Evolutionary conservation across 1,284 basidiomycete species (phyloP), one percentile per base, ranked within the genome.

Genomic region (Pyrrhoderma noxium): DNA sequence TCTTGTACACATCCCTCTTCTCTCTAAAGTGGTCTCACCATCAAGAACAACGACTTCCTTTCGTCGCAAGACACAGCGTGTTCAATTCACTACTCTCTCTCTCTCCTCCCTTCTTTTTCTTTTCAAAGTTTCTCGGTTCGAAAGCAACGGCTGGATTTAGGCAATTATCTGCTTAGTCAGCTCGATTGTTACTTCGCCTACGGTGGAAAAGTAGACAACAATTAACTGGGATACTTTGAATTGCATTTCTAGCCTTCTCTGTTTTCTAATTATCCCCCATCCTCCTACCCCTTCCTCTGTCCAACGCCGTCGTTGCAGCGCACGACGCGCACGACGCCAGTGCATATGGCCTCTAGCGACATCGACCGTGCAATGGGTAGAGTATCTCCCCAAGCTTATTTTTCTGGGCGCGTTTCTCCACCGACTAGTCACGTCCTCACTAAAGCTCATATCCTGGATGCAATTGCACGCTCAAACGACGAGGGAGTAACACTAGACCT

Each of bases 401-500:
- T 51, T 52, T 42, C 48, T 52, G 50, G 53, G 56, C 57, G 62
- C 38, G 55, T 57, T 42, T 54, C 56, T 36, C 52, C 58, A 55
- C 76, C 79, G 75, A 73, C 75, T 60, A 71, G 75, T 72, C 64
- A 54, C 64, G 50, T 51, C 14, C 45, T 84, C 42, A 75, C 69
- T 51, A 73, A 74, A 56, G 70, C 66, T 8, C 77, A 83, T 60
- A 79, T 92, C 55, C 66, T 72, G 14, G 77, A 86, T 39, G 89
- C 88, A 19, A 64, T 89, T 22, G 67, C 71, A 41, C 76, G 71
- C 56, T 92, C 89, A 27, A 69, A 76, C 3, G 91, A 95, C 69
- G 70, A 76, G 52, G 90, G 91, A 16, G 78, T 80, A 50, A 94
- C 92, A 3, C 72, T 96, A 51, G 83, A 91, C 62, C 75, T 96